Base-by-base conservation (phyloP, 2,329 filamentous ascomycete genomes). In the Botrytis fragariae region DNA sequence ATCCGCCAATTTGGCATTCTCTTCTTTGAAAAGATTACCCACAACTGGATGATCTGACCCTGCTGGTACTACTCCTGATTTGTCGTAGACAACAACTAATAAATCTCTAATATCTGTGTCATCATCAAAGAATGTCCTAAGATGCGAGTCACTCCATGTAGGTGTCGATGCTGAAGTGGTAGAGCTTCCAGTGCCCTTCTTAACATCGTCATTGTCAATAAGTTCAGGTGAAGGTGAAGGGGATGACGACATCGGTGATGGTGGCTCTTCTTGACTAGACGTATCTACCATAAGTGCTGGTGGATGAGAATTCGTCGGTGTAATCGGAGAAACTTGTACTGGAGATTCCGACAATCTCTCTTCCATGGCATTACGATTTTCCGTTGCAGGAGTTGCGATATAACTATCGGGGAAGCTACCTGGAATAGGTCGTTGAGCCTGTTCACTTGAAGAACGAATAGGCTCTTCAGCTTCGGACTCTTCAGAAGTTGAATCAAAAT, bases 41-140 rank as follows among this genome's bases (percentile, higher is more conserved):
- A 92, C 93, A 62, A 97, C 87, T 0, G 95, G 95, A 81, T 98
- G 95, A 73, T 97, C 93, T n/a, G 89, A 87, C 1, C 92, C 89
- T 12, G 92, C 93, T 29, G 94, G 92, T 60, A 90, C 88, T 25
- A 97, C 90, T 74, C 95, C 93, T 22, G 90, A 92, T 81, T 95
- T 97, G 83, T 98, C 95, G 80, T 97, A 95, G 42, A 99, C 94
- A 74, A 99, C 92, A 54, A 95, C 88, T 69, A 98, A 87, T 81
- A 98, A 88, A 81, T 99, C 95, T 69, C 93, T 90, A 77, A 99
- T 94, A 76, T 97, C 94, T 48, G 91, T 91, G 74, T 93, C 90
- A 77, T 96, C 94, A 77, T 98, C 95, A 79, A 98, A 92, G 83
- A 98, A 99, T 22, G 93, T 91, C 74, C 94, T 90, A 42, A 99